These are phyloP conservation scores for Picochlorum sp. DNA, from an alignment of 139 green algal species.

Conservation along the genomic window DNA sequence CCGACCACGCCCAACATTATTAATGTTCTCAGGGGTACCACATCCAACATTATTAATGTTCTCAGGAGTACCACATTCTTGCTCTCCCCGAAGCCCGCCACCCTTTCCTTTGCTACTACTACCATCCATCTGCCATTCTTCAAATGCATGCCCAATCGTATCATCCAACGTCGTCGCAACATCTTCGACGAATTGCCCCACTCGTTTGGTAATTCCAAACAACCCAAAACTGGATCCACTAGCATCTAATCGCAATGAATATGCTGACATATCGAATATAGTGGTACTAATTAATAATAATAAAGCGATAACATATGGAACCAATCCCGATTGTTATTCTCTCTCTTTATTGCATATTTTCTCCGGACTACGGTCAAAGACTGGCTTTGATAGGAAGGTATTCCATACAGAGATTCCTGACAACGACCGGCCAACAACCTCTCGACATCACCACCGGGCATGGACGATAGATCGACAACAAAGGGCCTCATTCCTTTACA, in stretches of 20 bases:
- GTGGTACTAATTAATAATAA: too few relatives aligned
- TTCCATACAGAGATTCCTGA: too few relatives aligned
- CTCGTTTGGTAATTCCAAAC: slow-evolving; percentile 15
- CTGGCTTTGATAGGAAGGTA: too few relatives aligned
- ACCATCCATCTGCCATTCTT: slow-evolving; percentile 17
- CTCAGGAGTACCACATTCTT: not conserved
- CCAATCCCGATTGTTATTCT: too few relatives aligned
- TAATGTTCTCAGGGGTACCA: too few relatives aligned
- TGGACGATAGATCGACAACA: not conserved
- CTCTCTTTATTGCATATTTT: too few relatives aligned
- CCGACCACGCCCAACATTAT: not conserved
- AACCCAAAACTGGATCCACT: not conserved
- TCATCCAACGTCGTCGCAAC: slow-evolving; percentile 30
- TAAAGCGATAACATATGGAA: too few relatives aligned
- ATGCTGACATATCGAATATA: too few relatives aligned
- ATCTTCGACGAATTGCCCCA: slow-evolving; percentile 30
- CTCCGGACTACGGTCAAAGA: too few relatives aligned
- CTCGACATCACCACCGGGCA: not conserved
- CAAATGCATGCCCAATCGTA: slow-evolving; percentile 34
- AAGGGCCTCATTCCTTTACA: not conserved
- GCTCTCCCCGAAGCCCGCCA: not conserved
- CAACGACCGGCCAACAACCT: too few relatives aligned
- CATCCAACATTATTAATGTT: too few relatives aligned
- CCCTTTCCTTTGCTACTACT: not conserved
- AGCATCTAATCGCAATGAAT: not conserved